A percentile compares a stretch with the other conserved stretches of the same genome.
These are phyloP conservation scores for Tylopilus sp. DNA, from an alignment of 768 basidiomycete genomes.

Conservation along the genomic window DNA sequence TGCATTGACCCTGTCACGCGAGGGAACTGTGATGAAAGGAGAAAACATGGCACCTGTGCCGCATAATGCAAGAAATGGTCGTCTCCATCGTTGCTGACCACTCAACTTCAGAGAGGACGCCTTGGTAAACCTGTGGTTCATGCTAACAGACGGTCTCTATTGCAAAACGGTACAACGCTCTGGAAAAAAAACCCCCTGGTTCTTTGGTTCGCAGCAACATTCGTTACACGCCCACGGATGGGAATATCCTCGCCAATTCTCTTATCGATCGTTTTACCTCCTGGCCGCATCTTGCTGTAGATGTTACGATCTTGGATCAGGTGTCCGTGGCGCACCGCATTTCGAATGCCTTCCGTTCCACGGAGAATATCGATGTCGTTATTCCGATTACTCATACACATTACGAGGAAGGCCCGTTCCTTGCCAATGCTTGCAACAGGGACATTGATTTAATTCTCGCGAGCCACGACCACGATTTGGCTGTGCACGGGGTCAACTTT, in stretches of 20 bases:
- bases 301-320: conserved; percentile 4
- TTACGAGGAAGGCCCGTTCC: conserved; percentile 6
- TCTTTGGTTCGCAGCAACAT: conserved; percentile 12
- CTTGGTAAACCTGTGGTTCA: conserved; percentile 7
- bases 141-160: not conserved
- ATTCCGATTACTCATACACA: conserved; percentile 13
- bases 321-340: conserved; percentile 8
- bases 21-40: conserved; percentile 7
- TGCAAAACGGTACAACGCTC: conserved; percentile 5
- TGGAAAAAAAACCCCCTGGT: conserved; percentile 5
- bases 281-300: conserved; percentile 4
- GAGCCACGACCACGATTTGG: conserved; percentile 9
- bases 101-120: conserved; percentile 8
- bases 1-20: conserved; percentile 3
- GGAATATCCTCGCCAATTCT: not conserved
- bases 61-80: too few relatives aligned
- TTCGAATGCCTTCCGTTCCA: not conserved
- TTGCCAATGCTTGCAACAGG: not conserved
- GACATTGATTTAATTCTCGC: conserved; percentile 9
- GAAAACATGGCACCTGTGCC: conserved; percentile 1
- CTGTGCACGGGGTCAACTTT: conserved; percentile 5
- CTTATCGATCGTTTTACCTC: not conserved
- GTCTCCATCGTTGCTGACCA: not conserved
- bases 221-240: not conserved
- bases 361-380: not conserved